Base-by-base conservation (phyloP, 2,329 filamentous ascomycete genomes). In the Beauveria asiatica region DNA sequence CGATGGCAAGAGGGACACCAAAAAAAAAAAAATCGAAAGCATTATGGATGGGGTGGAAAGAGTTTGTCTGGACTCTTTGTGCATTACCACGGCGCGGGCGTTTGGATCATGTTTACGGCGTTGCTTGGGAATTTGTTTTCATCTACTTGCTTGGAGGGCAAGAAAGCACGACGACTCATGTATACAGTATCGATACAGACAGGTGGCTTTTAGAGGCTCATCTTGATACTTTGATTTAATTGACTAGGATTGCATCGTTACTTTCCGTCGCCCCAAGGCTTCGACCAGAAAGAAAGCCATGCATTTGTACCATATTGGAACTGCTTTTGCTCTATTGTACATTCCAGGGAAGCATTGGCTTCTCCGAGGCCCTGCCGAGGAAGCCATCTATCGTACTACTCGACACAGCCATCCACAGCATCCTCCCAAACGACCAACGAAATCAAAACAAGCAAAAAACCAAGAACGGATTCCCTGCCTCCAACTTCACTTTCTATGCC, bases 401-500 rank as follows among this genome's bases (percentile, higher is more conserved):
- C 16, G 6, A 23, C 25, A 16, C 25, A 59, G 48, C 48, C 56
- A 16, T 56, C 5, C 27, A 27, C 19, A 16, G 30, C 39, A 11
- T 5, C 42, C 42, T 16, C 19, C 54, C 33, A 55, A 46, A 21
- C 10, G 45, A 46, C 10, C 21, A 41, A 17, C 13, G 16, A 23
- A 50, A 50, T 7, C 7, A 51, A 51, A 51, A 51, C n/a, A 23
- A 23, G 33, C 44, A 33, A 42, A 13, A 19, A 17, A 41, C 30
- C 37, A 41, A 53, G 7, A n/a, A 45, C 49, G n/a, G 25, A 37
- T 30, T 48, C 42, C 11, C 49, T 27, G 30, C 39, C 49, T 53
- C 57, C 41, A 52, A 37, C 39, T 46, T 52, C 56, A 46, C 30
- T 54, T 59, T 59, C 49, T 59, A 53, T 59, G 50, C 57, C 49